Percentiles rank a stretch among this genome's conserved stretches.
These are phyloP conservation scores for Linanthus parryae DNA, from an alignment of 148 eudicot genomes.

Conservation along the genomic window DNA sequence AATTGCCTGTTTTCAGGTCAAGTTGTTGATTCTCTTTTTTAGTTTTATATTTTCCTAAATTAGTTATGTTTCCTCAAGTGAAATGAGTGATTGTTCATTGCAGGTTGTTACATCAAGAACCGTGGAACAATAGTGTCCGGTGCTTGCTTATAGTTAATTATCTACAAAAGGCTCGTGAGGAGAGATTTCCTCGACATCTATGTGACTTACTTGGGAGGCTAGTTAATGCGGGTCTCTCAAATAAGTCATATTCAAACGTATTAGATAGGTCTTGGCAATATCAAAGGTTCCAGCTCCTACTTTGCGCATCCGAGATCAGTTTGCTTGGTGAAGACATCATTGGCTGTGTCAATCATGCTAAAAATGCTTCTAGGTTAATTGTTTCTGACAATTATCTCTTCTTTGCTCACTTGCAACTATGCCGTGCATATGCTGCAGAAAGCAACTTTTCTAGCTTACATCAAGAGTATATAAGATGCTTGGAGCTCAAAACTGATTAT, in stretches of 20 bases:
- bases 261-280: conserved; percentile 29
- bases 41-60: too few species aligned
- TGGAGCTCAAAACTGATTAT: conserved; percentile 64
- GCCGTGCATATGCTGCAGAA: conserved; percentile 77
- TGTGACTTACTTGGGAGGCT: conserved; percentile 55
- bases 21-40: too few species aligned
- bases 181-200: conserved; percentile 54
- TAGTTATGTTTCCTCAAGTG: conserved; percentile 6
- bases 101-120: conserved; percentile 84
- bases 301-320: conserved; percentile 75
- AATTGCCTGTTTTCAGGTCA: too few species aligned
- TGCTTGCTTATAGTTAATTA: conserved; percentile 63
- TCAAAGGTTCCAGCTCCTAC: conserved; percentile 73
- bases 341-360: conserved; percentile 49
- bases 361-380: conserved; percentile 46
- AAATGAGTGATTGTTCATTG: conserved; percentile 3
- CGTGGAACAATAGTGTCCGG: conserved; percentile 77
- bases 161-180: conserved; percentile 65
- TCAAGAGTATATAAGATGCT: conserved; percentile 51
- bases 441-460: conserved; percentile 29
- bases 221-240: conserved; percentile 42
- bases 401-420: conserved; percentile 78
- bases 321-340: conserved; percentile 50
- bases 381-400: conserved; percentile 49
- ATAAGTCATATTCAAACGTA: conserved; percentile 19